These are phyloP conservation scores for Neurospora tetrasperma DNA, from an alignment of 495 filamentous ascomycete species.

Conservation along the genomic window DNA sequence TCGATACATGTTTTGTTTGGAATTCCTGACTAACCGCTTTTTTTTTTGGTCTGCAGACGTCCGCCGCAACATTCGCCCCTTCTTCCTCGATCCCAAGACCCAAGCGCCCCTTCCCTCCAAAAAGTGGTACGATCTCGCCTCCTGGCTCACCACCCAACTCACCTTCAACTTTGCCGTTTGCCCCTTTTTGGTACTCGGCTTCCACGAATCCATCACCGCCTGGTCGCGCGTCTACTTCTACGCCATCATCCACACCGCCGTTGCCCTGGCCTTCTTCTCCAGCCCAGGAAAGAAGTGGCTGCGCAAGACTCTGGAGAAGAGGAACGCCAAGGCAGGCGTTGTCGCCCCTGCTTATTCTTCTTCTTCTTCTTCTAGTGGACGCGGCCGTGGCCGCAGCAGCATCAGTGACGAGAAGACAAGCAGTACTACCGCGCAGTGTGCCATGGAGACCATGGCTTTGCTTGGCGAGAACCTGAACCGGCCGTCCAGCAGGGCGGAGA, in stretches of 20 bases:
- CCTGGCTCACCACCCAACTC: conserved; percentile 70
- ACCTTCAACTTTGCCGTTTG: conserved; percentile 71
- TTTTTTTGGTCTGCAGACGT: conserved; percentile 45
- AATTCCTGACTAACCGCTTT: background rate
- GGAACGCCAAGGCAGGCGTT: conserved; percentile 32
- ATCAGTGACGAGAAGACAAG: background rate
- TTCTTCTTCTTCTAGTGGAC: background rate
- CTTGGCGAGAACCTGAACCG: conserved; percentile 5
- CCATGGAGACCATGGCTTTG: background rate
- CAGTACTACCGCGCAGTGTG: background rate
- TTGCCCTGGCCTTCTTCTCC: conserved; percentile 62
- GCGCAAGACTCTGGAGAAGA: conserved; percentile 46
- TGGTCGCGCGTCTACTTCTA: conserved; percentile 92
- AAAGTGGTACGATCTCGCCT: conserved; percentile 75
- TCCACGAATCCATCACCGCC: conserved; percentile 53
- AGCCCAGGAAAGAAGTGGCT: conserved; percentile 63
- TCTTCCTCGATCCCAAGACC: conserved; percentile 69
- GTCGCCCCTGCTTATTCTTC: background rate
- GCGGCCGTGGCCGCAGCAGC: background rate
- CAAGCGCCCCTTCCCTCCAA: conserved; percentile 61
- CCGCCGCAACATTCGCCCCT: conserved; percentile 82
- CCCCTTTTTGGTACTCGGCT: conserved; percentile 73
- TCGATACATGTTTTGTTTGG: background rate
- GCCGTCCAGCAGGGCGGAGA: conserved; percentile 21
- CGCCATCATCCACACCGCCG: conserved; percentile 53